phyloP scores from a whole-genome alignment of 805 yeast species.

The Spathaspora hagerdaliae region DNA sequence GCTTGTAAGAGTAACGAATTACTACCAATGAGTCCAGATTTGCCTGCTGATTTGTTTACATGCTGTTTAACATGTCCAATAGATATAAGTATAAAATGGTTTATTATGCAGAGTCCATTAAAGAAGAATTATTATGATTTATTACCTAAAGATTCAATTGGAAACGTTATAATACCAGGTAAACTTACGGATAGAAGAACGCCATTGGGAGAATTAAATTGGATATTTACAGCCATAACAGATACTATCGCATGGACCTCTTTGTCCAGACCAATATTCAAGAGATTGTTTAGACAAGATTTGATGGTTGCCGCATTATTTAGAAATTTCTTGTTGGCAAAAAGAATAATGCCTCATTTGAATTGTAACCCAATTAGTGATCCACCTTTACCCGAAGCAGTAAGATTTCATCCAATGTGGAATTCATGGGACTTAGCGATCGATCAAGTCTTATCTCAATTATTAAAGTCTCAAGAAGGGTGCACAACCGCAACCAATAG shows the following conservation, averaged over 20 bases:
- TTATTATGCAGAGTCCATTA: conserved; percentile 77
- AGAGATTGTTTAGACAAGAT: conserved; percentile 88
- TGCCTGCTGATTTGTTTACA: conserved; percentile 94
- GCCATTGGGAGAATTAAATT: conserved; percentile 91
- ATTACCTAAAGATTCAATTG: conserved; percentile 44
- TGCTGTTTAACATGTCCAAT: conserved; percentile 95
- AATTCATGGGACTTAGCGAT: conserved; percentile 97
- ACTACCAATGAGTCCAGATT: conserved; percentile 86
- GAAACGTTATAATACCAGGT: conserved; percentile 78
- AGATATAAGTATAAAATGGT: conserved; percentile 89
- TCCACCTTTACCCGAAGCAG: conserved; percentile 83
- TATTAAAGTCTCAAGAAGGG: conserved; percentile 35
- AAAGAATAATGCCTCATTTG: conserved; percentile 86
- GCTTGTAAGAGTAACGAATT: conserved; percentile 86
- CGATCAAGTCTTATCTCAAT: conserved; percentile 82
- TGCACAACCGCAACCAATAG: background rate
- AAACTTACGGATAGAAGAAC: conserved; percentile 89
- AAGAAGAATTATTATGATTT: conserved; percentile 46
- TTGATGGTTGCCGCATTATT: conserved; percentile 94
- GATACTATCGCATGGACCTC: conserved; percentile 98
- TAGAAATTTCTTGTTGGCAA: conserved; percentile 87
- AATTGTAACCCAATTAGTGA: conserved; percentile 94
- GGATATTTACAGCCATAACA: conserved; percentile 97
- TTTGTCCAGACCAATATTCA: conserved; percentile 81
- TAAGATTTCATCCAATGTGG: conserved; percentile 89